A percentile compares a stretch with the other conserved stretches of the same genome.
Evolutionary conservation across 1,284 basidiomycete species (phyloP).

Genomic region (Papiliotrema fonsecae): DNA sequence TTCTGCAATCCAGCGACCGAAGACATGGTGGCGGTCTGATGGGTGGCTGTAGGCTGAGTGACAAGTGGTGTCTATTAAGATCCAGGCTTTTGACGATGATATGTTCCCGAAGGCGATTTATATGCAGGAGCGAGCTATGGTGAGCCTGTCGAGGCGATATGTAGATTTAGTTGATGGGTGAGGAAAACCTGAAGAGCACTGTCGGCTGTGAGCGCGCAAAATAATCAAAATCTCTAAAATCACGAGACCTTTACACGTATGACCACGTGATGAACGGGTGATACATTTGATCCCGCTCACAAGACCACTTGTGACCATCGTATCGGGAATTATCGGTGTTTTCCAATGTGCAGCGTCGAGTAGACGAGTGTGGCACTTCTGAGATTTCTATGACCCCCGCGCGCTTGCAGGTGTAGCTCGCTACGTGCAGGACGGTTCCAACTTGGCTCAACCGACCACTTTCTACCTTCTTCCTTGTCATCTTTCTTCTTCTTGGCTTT

Average conservation of each 20-base stretch:
- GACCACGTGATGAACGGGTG: too few relatives aligned
- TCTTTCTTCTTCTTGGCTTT: not conserved
- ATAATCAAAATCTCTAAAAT: not conserved
- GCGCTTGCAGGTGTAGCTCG: too few relatives aligned
- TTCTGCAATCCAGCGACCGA: conserved; percentile 67
- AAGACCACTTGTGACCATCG: not conserved
- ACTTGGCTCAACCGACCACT: not conserved
- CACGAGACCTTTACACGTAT: too few relatives aligned
- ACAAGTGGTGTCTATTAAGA: too few relatives aligned
- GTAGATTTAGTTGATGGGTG: not conserved
- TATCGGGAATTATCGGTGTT: not conserved
- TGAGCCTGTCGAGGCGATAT: too few relatives aligned
- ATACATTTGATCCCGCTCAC: not conserved
- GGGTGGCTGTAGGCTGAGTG: too few relatives aligned
- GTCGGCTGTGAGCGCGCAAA: not conserved
- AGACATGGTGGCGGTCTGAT: conserved; percentile 37
- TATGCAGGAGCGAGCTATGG: not conserved
- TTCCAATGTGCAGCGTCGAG: not conserved
- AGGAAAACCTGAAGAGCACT: not conserved
- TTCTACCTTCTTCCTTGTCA: not conserved
- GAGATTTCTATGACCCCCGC: not conserved
- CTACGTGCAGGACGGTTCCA: too few relatives aligned
- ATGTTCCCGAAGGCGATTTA: too few relatives aligned
- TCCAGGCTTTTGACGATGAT: not conserved
- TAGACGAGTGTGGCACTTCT: not conserved